Evolutionary conservation across 768 basidiomycete genomes (phyloP).

Genomic region (Leccinum aurantiacum): DNA sequence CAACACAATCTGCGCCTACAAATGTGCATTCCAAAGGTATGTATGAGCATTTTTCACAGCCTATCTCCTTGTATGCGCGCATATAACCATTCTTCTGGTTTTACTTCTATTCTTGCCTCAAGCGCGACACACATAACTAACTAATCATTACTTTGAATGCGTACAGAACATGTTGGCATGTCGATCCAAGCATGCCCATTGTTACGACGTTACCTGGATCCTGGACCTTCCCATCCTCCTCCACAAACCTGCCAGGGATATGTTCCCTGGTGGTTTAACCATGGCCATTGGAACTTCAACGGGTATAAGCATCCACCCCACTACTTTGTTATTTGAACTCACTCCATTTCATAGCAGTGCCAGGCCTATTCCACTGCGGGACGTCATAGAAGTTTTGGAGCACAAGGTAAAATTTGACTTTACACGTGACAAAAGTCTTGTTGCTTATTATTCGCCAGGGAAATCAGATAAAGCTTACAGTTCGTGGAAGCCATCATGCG

Average conservation of each 20-base stretch:
- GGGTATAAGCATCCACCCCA: conserved; percentile 5
- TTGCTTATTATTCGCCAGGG: no score
- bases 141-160: background rate
- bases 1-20: background rate
- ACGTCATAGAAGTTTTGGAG: no score
- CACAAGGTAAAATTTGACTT: no score
- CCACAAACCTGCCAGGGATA: background rate
- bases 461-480: no score
- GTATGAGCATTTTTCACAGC: background rate
- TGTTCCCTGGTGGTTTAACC: background rate
- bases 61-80: background rate
- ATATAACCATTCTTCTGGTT: background rate
- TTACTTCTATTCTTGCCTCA: background rate
- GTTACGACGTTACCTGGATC: background rate
- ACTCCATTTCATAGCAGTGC: conserved; percentile 4
- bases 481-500: no score
- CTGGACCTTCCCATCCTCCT: background rate
- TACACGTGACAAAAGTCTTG: no score
- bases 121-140: background rate
- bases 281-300: conserved; percentile 12
- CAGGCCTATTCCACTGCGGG: no score
- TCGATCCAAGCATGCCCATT: conserved; percentile 15
- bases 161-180: conserved; percentile 13
- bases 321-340: background rate
- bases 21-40: conserved; percentile 8